Evolutionary conservation across 257 asterid genomes (phyloP), one percentile per base, ranked within the genome.

Genomic region (Gentiana straminea): DNA sequence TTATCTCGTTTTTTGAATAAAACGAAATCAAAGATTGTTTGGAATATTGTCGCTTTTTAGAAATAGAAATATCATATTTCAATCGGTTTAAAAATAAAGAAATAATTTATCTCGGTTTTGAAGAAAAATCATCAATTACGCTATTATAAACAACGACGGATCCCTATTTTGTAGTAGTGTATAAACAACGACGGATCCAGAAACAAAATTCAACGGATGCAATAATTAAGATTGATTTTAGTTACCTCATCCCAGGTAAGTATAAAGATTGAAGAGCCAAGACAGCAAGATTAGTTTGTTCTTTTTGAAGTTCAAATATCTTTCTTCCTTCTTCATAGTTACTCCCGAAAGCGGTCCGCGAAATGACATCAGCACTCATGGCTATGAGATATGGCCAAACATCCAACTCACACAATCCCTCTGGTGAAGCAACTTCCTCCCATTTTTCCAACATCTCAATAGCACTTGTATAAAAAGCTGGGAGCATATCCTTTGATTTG

Each of bases 331-430:
- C 64, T 35, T 52, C 44, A 36, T 54, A 63, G 13, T 37, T 63
- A 3, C 67, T 55, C 2, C 67, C 67, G 35, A 63, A 63, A 34
- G 67, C 54, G 8, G 67, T 54, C 1, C 54, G 37, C 5, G 67
- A 55, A 63, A 55, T 63, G 4, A 13, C 68, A 64, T 55, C 62
- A 33, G 63, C 45, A 4, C 63, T 47, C 15, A 56, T 10, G 13
- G 55, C 49, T 32, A 48, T 51, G 5, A 64, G 52, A 43, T 35
- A 7, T 13, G 63, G 69, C 63, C 63, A 64, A 35, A 64, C 57
- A 64, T 64, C 63, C 50, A 64, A 37, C 10, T 64, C 69, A 35
- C 35, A 64, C 11, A 52, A 56, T 56, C 62, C 58, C 45, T 57
- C 8, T 11, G 15, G 13, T 35, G 46, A 57, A 49, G n/a, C 35